Evolutionary conservation across 352 stramenopile species (phyloP), one percentile per base, ranked within the genome.

Genomic region (Globisporangium uncinulatum): DNA sequence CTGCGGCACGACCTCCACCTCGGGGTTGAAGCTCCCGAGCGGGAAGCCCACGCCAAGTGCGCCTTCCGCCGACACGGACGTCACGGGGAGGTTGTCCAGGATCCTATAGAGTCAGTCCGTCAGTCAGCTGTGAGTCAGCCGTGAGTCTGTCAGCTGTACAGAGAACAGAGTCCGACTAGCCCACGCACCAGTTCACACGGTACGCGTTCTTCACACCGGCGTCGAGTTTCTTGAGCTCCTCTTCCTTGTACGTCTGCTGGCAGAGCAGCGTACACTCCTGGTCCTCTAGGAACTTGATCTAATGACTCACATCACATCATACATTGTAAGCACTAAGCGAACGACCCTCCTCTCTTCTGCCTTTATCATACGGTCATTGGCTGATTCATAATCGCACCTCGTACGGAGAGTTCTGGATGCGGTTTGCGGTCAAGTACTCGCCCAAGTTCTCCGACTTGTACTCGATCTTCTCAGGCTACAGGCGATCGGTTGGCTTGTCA

Each of bases 391-490:
- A 48, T 34, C 48, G 41, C 50, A 86, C 75, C 34, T 95, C 75
- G 70, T 99, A 99, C 31, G 95, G 88, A 15, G 96, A 99, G 71
- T 97, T 99, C 76, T 99, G 94, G 63, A 99, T 99, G 55, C 96
- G 92, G 69, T 99, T 98, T 19, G 97, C 97, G 32, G 90, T 95
- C 48, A 99, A 76, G 62, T 99, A 98, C 75, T 99, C 97, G 51
- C 98, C 98, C 50, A 99, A 74, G 69, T 99, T 99, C 73, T 99
- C 97, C 52, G 92, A 97, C 46, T 98, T 97, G 80, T 98, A 97
- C 73, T 98, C 87, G 21, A 95, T 93, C 54, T 91, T 83, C 50
- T 89, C 67, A 0, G 95, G 92, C 72, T 90, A 29, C 24, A 29
- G 24, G 24, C 24, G 24, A 29, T 29, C 4, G 24, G 24, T 29